phyloP scores from a whole-genome alignment of 2,329 filamentous ascomycete species.

The Exophiala sp. region DNA sequence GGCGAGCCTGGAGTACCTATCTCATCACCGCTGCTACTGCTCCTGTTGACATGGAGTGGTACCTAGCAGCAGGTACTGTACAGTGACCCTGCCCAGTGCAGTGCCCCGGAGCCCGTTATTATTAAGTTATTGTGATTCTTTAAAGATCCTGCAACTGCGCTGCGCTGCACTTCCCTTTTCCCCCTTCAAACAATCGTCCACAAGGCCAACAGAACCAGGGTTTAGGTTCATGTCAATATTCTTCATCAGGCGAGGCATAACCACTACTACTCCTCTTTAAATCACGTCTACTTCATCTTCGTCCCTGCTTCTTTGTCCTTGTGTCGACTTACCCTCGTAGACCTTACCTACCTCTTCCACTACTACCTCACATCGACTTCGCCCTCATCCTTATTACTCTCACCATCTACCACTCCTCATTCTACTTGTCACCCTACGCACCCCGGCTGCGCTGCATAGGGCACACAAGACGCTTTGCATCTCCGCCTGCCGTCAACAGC shows the following conservation, averaged over 20 bases:
- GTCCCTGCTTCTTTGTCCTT: constrained; percentile 8
- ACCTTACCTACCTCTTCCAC: neutral
- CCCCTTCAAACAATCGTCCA: constrained; percentile 1
- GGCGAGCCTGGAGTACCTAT: neutral
- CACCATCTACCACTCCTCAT: neutral
- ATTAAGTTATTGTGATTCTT: constrained; percentile 3
- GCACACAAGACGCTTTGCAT: constrained; percentile 4
- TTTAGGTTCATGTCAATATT: neutral
- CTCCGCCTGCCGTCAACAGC: constrained; percentile 9
- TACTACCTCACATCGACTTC: neutral
- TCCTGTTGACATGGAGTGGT: too few species aligned
- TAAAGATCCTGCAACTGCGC: constrained; percentile 1
- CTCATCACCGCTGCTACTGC: neutral
- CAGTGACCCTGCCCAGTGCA: neutral
- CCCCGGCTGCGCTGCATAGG: neutral
- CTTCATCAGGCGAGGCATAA: neutral
- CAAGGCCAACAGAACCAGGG: neutral
- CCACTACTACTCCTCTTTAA: neutral
- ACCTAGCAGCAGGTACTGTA: neutral
- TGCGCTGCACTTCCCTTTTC: constrained; percentile 18
- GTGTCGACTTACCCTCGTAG: constrained; percentile 2
- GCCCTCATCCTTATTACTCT: constrained; percentile 16
- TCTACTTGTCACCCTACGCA: constrained; percentile 5
- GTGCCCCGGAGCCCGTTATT: neutral
- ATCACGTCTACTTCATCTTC: neutral